Evolutionary conservation across 2,329 filamentous ascomycete genomes (phyloP).

Genomic region (Metarhizium rileyi): DNA sequence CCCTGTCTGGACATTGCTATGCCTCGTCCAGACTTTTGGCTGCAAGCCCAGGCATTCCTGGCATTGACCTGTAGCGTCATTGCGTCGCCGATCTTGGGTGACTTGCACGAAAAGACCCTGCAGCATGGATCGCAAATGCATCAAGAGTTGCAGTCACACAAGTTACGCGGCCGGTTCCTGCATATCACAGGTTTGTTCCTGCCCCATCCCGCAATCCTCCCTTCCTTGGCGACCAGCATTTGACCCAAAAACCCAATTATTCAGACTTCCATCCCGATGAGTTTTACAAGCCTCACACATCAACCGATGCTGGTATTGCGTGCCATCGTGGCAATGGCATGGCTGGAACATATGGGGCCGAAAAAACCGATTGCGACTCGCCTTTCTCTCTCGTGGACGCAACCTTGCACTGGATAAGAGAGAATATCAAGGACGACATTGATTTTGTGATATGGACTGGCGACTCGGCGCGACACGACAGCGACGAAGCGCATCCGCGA

Average conservation of each 20-base stretch:
- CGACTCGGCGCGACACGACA: conserved; percentile 83
- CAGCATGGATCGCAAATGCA: background rate
- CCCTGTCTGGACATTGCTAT: conserved; percentile 8
- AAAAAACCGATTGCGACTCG: conserved; percentile 81
- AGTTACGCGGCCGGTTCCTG: conserved; percentile 66
- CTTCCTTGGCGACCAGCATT: background rate
- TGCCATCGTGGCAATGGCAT: conserved; percentile 74
- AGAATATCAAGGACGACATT: conserved; percentile 65
- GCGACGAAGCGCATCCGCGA: conserved; percentile 71
- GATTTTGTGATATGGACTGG: conserved; percentile 94
- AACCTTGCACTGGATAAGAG: conserved; percentile 80
- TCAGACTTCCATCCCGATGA: conserved; percentile 86
- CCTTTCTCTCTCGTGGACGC: conserved; percentile 73
- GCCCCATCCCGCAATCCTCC: background rate
- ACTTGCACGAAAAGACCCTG: conserved; percentile 9
- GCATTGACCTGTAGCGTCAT: conserved; percentile 13
- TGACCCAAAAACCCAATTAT: conserved; percentile 1
- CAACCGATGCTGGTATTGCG: conserved; percentile 55
- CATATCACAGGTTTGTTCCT: conserved; percentile 68
- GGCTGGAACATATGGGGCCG: conserved; percentile 74
- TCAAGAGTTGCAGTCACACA: conserved; percentile 23
- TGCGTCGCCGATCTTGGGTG: conserved; percentile 15
- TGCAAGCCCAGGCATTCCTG: conserved; percentile 18
- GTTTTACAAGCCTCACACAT: conserved; percentile 72
- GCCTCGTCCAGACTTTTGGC: conserved; percentile 18